Conservation (phyloP, 2,329 filamentous ascomycete genomes). For the Ceratocystis lukuohia region DNA sequence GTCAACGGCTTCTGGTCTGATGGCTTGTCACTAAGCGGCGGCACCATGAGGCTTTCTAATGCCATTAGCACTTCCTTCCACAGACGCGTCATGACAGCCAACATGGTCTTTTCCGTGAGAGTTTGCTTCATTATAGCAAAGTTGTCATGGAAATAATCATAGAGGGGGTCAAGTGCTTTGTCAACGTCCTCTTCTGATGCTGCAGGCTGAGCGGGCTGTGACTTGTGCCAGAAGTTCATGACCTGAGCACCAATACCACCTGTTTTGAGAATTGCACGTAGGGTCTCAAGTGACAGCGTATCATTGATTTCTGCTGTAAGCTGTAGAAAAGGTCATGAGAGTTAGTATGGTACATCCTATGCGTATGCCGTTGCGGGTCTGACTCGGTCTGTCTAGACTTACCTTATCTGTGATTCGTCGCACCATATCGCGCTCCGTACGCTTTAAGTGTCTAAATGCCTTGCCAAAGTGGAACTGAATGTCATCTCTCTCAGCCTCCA, state of each 20-base stretch:
- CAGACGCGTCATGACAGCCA: constrained; percentile 90
- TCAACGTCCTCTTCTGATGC: constrained; percentile 62
- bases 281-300: constrained; percentile 68
- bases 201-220: constrained; percentile 39
- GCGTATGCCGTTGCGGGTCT: not conserved
- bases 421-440: constrained; percentile 95
- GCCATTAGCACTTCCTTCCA: constrained; percentile 97
- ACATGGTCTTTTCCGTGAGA: constrained; percentile 88
- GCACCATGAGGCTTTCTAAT: constrained; percentile 79
- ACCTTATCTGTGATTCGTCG: constrained; percentile 96
- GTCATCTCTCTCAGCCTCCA: constrained; percentile 97
- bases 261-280: constrained; percentile 59
- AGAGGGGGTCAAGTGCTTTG: constrained; percentile 68
- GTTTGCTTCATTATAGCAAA: constrained; percentile 99
- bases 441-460: constrained; percentile 85
- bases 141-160: constrained; percentile 94
- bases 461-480: constrained; percentile 99
- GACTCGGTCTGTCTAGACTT: constrained; percentile 19
- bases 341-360: not conserved
- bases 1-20: constrained; percentile 72
- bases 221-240: constrained; percentile 53
- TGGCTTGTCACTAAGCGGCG: constrained; percentile 86
- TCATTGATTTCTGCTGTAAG: constrained; percentile 86
- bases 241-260: constrained; percentile 58
- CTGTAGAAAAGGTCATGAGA: constrained; percentile 32